Conservation (phyloP, 2,329 filamentous ascomycete genomes). For the Madurella fahalii region DNA sequence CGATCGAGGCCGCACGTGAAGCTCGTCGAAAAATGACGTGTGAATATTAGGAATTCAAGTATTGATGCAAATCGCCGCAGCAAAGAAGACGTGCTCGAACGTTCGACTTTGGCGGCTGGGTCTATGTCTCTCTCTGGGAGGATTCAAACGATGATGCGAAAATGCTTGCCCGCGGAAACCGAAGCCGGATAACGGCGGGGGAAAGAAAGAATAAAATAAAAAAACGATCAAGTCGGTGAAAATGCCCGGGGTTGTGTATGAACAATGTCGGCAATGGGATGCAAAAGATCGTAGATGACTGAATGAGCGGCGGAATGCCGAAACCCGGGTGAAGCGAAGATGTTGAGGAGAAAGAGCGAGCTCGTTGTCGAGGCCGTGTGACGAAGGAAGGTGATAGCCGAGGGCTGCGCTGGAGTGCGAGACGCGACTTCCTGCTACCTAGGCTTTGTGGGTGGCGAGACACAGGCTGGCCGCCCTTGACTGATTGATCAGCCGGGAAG, state of each 20-base stretch:
- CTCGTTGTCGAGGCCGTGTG: neutral
- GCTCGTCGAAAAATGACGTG: neutral
- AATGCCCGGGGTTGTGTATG: slow-evolving; percentile 15
- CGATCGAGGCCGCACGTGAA: neutral
- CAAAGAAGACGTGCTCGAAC: slow-evolving; percentile 26
- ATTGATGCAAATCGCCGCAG: slow-evolving; percentile 16
- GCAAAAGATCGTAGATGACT: slow-evolving; percentile 22
- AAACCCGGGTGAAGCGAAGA: slow-evolving; percentile 15
- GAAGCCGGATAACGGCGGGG: slow-evolving; percentile 7
- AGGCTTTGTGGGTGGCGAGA: slow-evolving; percentile 8
- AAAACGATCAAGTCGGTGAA: slow-evolving; percentile 5
- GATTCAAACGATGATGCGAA: slow-evolving; percentile 20
- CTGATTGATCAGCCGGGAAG: neutral
- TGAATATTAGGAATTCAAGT: slow-evolving; percentile 17
- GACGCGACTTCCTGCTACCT: slow-evolving; percentile 5
- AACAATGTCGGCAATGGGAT: slow-evolving; percentile 18
- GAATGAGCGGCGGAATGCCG: slow-evolving; percentile 23
- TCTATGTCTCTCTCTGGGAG: slow-evolving; percentile 26
- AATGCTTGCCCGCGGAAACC: slow-evolving; percentile 17
- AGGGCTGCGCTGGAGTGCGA: neutral
- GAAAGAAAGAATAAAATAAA: slow-evolving; percentile 4
- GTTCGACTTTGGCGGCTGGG: slow-evolving; percentile 19
- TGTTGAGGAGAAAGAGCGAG: slow-evolving; percentile 14
- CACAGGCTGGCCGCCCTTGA: neutral
- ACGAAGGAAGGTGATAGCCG: slow-evolving; percentile 2